Conservation (phyloP, 164 flowering plant species). For the Umbilicus rupestris region DNA sequence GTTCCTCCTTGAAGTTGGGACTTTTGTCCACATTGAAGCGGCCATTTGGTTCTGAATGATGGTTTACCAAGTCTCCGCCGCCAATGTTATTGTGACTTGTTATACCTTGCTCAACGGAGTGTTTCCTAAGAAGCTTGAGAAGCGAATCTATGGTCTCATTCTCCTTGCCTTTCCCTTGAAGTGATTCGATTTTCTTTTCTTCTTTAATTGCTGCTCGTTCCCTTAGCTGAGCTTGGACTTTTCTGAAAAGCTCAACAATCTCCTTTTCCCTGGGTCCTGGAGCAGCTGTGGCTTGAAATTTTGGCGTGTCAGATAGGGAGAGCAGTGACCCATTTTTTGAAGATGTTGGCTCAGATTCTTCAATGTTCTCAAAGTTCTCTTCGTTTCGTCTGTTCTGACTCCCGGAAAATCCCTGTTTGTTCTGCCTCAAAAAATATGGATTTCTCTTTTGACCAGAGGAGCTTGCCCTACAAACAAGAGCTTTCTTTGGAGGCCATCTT, state of each 20-base stretch:
- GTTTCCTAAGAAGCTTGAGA: slow-evolving; percentile 68
- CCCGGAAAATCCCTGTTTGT: slow-evolving; percentile 44
- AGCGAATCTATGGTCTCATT: slow-evolving; percentile 83
- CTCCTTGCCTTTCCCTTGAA: slow-evolving; percentile 47
- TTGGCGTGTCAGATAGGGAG: slow-evolving; percentile 43
- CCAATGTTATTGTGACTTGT: slow-evolving; percentile 19
- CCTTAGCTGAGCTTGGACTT: slow-evolving; percentile 81
- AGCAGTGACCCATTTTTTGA: slow-evolving; percentile 64
- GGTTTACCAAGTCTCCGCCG: slow-evolving; percentile 27
- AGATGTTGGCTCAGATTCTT: slow-evolving; percentile 49
- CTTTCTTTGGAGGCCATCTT: slow-evolving; percentile 22
- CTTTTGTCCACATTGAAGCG: slow-evolving; percentile 27
- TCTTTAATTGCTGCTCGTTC: slow-evolving; percentile 71
- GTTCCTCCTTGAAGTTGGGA: slow-evolving; percentile 27
- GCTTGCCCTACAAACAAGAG: slow-evolving; percentile 45
- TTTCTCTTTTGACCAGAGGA: slow-evolving; percentile 55
- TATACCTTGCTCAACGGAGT: slow-evolving; percentile 66
- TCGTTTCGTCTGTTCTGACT: slow-evolving; percentile 50
- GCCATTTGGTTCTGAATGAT: slow-evolving; percentile 25
- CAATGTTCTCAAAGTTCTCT: slow-evolving; percentile 39
- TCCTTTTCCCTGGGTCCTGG: slow-evolving; percentile 86
- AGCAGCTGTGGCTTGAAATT: slow-evolving; percentile 48
- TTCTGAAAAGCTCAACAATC: slow-evolving; percentile 77
- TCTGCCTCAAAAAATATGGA: slow-evolving; percentile 67
- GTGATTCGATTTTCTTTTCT: slow-evolving; percentile 52